These are phyloP conservation scores for Pseudogymnoascus sp. DNA, from an alignment of 2,329 filamentous ascomycete genomes.

Conservation along the genomic window DNA sequence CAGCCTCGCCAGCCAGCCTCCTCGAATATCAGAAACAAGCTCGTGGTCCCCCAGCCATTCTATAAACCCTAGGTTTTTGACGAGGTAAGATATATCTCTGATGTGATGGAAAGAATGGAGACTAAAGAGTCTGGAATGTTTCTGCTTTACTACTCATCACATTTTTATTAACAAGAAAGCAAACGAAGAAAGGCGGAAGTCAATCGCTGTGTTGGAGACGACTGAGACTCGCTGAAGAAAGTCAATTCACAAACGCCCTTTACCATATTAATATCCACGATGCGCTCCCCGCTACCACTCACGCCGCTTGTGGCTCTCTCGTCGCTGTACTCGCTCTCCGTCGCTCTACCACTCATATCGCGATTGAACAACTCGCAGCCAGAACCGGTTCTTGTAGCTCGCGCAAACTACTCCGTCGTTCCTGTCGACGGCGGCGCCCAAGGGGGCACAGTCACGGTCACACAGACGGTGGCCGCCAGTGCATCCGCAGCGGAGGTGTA, in stretches of 20 bases:
- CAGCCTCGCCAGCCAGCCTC: slow-evolving; percentile 6
- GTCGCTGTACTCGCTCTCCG: not conserved
- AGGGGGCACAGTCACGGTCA: slow-evolving; percentile 13
- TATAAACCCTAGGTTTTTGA: not conserved
- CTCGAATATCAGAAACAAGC: not conserved
- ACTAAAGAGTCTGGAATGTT: not conserved
- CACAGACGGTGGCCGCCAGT: slow-evolving; percentile 20
- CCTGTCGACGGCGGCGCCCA: slow-evolving; percentile 26
- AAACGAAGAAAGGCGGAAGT: not conserved
- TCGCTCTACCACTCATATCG: not conserved
- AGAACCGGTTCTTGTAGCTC: slow-evolving; percentile 12
- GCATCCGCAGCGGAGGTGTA: slow-evolving; percentile 20
- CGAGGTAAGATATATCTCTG: slow-evolving; percentile 5
- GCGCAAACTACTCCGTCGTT: slow-evolving; percentile 28
- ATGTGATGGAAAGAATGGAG: slow-evolving; percentile 1
- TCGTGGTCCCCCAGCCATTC: slow-evolving; percentile 4
- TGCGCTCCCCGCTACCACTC: not conserved
- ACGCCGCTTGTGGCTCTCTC: not conserved
- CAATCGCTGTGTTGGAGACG: not conserved
- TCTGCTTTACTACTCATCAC: not conserved
- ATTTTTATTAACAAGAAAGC: not conserved
- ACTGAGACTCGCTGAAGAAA: not conserved
- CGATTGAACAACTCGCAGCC: not conserved
- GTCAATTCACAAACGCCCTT: not conserved
- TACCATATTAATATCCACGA: not conserved